Evolutionary conservation across 148 eudicot species (phyloP).

Genomic region (Fagopyrum tataricum): DNA sequence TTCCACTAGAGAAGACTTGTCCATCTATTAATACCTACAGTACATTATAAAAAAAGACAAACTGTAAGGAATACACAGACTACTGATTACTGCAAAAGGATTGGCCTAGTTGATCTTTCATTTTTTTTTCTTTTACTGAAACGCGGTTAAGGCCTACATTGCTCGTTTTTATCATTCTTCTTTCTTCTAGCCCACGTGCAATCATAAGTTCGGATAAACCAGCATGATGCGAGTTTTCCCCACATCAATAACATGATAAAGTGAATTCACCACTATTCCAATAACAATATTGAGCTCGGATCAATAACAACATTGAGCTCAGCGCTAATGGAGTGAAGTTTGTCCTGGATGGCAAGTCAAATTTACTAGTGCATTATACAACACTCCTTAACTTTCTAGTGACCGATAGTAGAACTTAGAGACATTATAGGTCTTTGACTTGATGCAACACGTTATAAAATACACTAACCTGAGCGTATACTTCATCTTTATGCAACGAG

Average conservation of each 20-base stretch:
- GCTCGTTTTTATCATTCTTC: too few species aligned
- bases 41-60: conserved; percentile 7
- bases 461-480: conserved; percentile 56
- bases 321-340: too few species aligned
- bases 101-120: background rate
- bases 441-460: background rate
- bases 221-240: too few species aligned
- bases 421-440: background rate
- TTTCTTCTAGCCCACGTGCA: background rate
- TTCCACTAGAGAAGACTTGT: conserved; percentile 66
- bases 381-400: background rate
- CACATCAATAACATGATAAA: too few species aligned
- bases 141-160: background rate
- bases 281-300: too few species aligned
- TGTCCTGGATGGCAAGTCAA: too few species aligned
- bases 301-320: too few species aligned
- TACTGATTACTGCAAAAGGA: background rate
- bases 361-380: background rate
- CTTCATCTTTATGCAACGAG: conserved; percentile 48
- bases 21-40: conserved; percentile 82
- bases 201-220: too few species aligned
- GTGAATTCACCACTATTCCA: too few species aligned
- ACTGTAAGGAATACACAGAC: background rate
- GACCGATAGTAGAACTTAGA: background rate
- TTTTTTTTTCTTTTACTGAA: background rate